These are phyloP conservation scores for Diaporthe vaccinii DNA, from an alignment of 2,329 filamentous ascomycete species.

Conservation along the genomic window DNA sequence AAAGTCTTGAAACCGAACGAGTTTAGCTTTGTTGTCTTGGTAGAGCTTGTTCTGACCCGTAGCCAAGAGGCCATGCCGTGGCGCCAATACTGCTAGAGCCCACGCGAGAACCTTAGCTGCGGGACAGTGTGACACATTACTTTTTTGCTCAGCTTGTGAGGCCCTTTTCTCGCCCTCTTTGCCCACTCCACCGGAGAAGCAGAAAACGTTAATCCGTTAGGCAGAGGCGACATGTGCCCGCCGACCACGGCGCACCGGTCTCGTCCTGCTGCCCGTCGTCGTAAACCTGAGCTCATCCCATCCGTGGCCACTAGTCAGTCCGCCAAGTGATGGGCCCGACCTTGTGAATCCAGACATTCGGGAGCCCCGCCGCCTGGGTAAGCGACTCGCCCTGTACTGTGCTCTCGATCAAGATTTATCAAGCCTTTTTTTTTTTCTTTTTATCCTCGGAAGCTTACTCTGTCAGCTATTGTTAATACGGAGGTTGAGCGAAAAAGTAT, in stretches of 20 bases:
- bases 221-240: neutral
- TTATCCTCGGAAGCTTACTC: neutral
- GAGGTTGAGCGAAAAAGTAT: too few relatives aligned
- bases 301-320: constrained; percentile 1
- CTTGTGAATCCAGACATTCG: neutral
- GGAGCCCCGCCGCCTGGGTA: neutral
- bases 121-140: constrained; percentile 27
- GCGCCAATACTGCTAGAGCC: constrained; percentile 27
- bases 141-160: constrained; percentile 16
- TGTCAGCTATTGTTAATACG: neutral
- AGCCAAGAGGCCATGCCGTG: constrained; percentile 22
- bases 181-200: neutral
- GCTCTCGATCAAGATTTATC: neutral
- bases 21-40: constrained; percentile 21
- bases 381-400: neutral
- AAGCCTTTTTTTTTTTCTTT: neutral
- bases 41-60: constrained; percentile 19
- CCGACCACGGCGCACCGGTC: constrained; percentile 21
- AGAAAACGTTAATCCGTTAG: neutral
- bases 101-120: constrained; percentile 30
- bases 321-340: constrained; percentile 12
- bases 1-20: constrained; percentile 32
- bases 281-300: constrained; percentile 5
- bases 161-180: neutral
- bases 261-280: constrained; percentile 4